Base-by-base conservation (phyloP, 495 filamentous ascomycete genomes). In the Oleoguttula mirabilis region DNA sequence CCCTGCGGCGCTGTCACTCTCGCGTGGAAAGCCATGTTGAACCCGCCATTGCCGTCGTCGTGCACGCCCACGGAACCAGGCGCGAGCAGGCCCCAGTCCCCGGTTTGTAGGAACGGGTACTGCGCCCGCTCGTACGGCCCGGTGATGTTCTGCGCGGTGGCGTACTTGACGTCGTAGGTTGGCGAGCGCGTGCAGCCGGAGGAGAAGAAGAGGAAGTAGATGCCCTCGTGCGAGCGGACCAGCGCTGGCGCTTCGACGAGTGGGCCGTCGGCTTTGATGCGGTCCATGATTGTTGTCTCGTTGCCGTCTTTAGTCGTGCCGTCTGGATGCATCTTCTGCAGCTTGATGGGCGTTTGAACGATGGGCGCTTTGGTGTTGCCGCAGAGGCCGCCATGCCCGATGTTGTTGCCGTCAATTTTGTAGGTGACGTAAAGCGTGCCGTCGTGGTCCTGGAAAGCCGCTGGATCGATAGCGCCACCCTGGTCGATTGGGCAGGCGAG, bases 401-500 rank as follows among this genome's bases (percentile, higher is more conserved):
- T 39, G 14, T 45, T 39, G 40, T 56, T 54, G 33, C 54, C 54
- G 80, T 21, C 81, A 74, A 52, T 82, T 27, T 54, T 54, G 38
- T 51, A 54, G 30, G 41, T 36, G 5, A 54, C 36, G 41, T 51
- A 54, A 5, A 43, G 38, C 6, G 41, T 51, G 85, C 36, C 40
- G 28, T 32, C 16, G 10, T 23, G 4, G 33, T 55, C 45, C 17
- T 22, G 10, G 47, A 54, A 56, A 15, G 17, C 50, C 17, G 45
- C 23, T 15, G 53, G n/a, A 39, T 56, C 54, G 32, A 55, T 58
- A 21, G 49, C 53, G 33, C 53, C 53, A 19, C 55, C 55, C 21
- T 56, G 35, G 25, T 35, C 30, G n/a, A 45, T 35, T 1, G 43
- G 52, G 46, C 56, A 61, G 14, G 45, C 49, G 4, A 61, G 27